Percentiles rank a stretch among this genome's conserved stretches.
Conservation (phyloP, 1,284 basidiomycete species). For the Sutorius eximius region DNA sequence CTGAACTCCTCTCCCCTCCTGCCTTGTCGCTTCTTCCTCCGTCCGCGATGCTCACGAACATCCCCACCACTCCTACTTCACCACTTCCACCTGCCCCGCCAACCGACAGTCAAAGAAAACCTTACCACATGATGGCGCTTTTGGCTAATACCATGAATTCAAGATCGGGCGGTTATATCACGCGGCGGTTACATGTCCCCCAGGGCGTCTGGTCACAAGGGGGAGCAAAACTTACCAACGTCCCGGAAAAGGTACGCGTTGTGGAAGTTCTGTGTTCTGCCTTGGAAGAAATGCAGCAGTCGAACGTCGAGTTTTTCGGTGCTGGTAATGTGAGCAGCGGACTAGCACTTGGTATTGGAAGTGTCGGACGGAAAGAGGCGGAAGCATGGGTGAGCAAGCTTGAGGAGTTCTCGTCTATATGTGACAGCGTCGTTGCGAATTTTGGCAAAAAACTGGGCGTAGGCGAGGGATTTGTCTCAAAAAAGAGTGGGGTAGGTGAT, state of each 20-base stretch:
- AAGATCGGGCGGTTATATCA: constrained; percentile 86
- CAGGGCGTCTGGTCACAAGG: constrained; percentile 89
- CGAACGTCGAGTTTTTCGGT: constrained; percentile 69
- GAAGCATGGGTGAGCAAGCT: constrained; percentile 69
- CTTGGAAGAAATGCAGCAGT: constrained; percentile 70
- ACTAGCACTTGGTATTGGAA: constrained; percentile 66
- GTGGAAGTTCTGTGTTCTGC: constrained; percentile 76
- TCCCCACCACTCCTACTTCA: constrained; percentile 73
- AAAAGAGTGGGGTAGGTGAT: constrained; percentile 68
- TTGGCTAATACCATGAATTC: constrained; percentile 79
- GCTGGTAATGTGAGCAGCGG: constrained; percentile 76
- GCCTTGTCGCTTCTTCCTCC: constrained; percentile 49
- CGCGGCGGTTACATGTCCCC: constrained; percentile 84
- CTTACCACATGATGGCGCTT: constrained; percentile 88
- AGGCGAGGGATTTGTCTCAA: constrained; percentile 77
- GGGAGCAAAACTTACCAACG: constrained; percentile 77
- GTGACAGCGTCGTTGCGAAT: constrained; percentile 83
- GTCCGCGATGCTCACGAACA: constrained; percentile 48
- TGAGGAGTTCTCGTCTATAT: constrained; percentile 71
- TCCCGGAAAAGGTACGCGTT: constrained; percentile 84
- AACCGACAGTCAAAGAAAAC: constrained; percentile 73
- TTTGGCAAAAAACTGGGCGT: constrained; percentile 89
- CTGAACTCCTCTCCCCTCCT: constrained; percentile 47
- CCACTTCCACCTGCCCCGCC: constrained; percentile 72
- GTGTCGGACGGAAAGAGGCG: constrained; percentile 68